Conservation (phyloP, 768 basidiomycete species). For the Leccinum ochraceum region DNA sequence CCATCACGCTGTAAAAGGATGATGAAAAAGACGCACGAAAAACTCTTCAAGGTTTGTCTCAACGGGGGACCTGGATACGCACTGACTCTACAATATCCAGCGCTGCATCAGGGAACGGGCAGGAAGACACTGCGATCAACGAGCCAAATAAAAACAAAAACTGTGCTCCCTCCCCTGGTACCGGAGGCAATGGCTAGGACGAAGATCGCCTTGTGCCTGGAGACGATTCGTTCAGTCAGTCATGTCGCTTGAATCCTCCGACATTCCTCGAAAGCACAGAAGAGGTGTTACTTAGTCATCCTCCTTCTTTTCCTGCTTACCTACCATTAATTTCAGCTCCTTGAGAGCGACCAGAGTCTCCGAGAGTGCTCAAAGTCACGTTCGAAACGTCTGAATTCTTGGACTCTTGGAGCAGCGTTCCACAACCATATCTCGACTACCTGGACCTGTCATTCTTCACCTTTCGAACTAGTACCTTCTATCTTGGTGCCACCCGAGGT, state of each 20-base stretch:
- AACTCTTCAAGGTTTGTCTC: neutral
- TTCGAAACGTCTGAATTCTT: slow-evolving; percentile 64
- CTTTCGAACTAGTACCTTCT: slow-evolving; percentile 65
- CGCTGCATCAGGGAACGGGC: neutral
- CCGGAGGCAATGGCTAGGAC: neutral
- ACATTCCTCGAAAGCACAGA: too few relatives aligned
- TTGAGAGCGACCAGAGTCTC: slow-evolving; percentile 62
- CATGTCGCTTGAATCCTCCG: too few relatives aligned
- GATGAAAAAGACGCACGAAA: neutral
- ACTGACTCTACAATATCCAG: neutral
- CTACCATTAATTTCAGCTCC: slow-evolving; percentile 46
- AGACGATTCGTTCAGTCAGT: too few relatives aligned
- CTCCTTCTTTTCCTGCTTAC: neutral
- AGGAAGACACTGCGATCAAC: neutral
- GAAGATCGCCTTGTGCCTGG: neutral
- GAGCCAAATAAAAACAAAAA: neutral
- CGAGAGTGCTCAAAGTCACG: slow-evolving; percentile 45
- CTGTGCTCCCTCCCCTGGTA: neutral
- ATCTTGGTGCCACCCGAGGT: slow-evolving; percentile 88
- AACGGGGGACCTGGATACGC: neutral
- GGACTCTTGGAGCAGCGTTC: slow-evolving; percentile 55
- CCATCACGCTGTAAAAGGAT: neutral
- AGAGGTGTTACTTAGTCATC: too few relatives aligned
- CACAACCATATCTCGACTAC: slow-evolving; percentile 62
- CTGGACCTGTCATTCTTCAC: slow-evolving; percentile 43